Percentiles rank a stretch among this genome's conserved stretches.
phyloP scores from a whole-genome alignment of 306 rosid genomes.

The Ormosia emarginata region DNA sequence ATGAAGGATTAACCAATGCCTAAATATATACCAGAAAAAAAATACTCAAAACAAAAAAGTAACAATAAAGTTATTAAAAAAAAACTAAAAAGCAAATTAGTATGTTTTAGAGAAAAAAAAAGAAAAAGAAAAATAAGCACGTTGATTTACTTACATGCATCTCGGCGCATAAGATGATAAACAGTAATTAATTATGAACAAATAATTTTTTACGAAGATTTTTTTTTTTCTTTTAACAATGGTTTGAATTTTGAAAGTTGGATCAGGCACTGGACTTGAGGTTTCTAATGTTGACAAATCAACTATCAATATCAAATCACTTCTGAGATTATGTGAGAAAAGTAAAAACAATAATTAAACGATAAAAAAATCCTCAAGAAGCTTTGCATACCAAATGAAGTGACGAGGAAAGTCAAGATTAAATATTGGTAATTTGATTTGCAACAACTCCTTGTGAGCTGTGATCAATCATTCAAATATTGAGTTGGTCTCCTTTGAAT shows the following conservation, averaged over 20 bases:
- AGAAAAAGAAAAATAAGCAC: neutral
- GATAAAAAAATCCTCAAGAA: neutral
- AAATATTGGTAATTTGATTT: conserved; percentile 31
- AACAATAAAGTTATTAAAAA: no score
- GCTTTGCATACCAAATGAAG: conserved; percentile 27
- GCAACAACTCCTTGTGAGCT: conserved; percentile 40
- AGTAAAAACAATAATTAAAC: conserved; percentile 23
- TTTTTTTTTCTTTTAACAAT: neutral
- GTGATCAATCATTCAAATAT: conserved; percentile 27
- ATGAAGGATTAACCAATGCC: no score
- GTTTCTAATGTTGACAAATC: conserved; percentile 47
- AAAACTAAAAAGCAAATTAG: neutral
- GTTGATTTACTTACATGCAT: neutral
- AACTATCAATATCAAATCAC: conserved; percentile 36
- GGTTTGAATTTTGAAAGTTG: conserved; percentile 36
- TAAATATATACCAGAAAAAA: no score
- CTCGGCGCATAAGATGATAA: neutral
- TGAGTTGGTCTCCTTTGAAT: conserved; percentile 42
- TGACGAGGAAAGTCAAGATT: conserved; percentile 48
- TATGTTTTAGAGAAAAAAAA: neutral
- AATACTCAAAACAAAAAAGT: no score
- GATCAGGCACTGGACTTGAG: conserved; percentile 24
- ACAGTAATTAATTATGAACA: neutral
- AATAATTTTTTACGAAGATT: neutral
- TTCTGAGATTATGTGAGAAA: conserved; percentile 39